phyloP scores from a whole-genome alignment of 129 eudicot genomes.

The Ambrosia artemisiifolia region DNA sequence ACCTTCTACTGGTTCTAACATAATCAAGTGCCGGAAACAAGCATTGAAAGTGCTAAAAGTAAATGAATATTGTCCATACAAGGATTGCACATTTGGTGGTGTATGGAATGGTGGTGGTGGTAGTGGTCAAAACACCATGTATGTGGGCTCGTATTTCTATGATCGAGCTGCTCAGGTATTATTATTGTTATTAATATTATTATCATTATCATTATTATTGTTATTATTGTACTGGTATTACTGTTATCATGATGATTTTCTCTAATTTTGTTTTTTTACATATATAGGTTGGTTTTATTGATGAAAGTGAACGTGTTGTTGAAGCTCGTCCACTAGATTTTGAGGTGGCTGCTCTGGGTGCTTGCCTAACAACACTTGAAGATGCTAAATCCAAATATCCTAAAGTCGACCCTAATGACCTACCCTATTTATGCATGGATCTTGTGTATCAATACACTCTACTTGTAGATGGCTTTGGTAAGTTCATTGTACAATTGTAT shows the following conservation, averaged over 20 bases:
- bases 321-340: constrained; percentile 74
- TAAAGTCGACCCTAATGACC: constrained; percentile 46
- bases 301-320: constrained; percentile 52
- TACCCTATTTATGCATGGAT: constrained; percentile 94
- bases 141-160: constrained; percentile 90
- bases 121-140: constrained; percentile 84
- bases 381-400: constrained; percentile 60
- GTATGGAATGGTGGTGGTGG: constrained; percentile 99
- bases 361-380: constrained; percentile 62
- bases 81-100: constrained; percentile 94
- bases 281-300: constrained; percentile 73
- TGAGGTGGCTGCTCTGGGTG: constrained; percentile 69
- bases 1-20: constrained; percentile 65
- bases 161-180: constrained; percentile 97
- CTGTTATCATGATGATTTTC: background rate
- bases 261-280: background rate
- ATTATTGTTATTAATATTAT: background rate
- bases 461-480: constrained; percentile 94
- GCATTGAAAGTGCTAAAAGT: constrained; percentile 65
- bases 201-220: background rate
- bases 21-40: constrained; percentile 51
- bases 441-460: constrained; percentile 90
- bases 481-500: constrained; percentile 28
- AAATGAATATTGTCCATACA: constrained; percentile 77
- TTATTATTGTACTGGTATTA: too few relatives aligned